Evolutionary conservation across 2,329 filamentous ascomycete species (phyloP), one percentile per base, ranked within the genome.

Genomic region (Diaporthe ilicicola): DNA sequence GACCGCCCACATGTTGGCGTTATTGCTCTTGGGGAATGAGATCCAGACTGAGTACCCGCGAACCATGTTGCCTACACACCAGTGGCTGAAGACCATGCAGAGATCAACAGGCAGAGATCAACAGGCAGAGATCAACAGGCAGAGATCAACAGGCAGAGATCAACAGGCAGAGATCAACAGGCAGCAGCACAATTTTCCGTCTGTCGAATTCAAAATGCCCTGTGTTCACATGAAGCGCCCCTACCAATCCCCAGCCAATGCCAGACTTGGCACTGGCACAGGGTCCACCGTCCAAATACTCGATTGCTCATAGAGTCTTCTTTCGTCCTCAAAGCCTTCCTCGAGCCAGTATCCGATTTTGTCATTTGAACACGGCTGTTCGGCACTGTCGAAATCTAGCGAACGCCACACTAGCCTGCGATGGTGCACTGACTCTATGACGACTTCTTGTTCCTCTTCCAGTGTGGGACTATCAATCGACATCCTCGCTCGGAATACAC

Each of bases 191-290:
- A n/a, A n/a, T n/a, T n/a, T n/a, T n/a, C n/a, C n/a, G n/a, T n/a
- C n/a, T n/a, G n/a, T n/a, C n/a, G n/a, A n/a, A n/a, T n/a, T n/a
- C n/a, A n/a, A n/a, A 34, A 34, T 34, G 32, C 9, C 32, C 9
- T 34, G 9, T 34, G 32, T 34, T 34, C 4, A 27, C 37, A 42
- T 17, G 7, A 2, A 1, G 32, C 22, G 12, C 4, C 9, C 17
- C 55, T 61, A 61, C 56, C 39, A 62, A 7, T 62, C 56, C 13
- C 24, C 56, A 48, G 56, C 56, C 19, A 62, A 29, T 46, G 56
- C 17, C 1, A 62, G 3, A 34, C 19, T 22, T 3, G 27, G 42
- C 17, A 62, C n/a, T 4, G 19, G 6, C 8, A 46, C 15, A 1
- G 9, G 15, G 24, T 46, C 17, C 22, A 32, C 9, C 10, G 17